Evolutionary conservation across 2,329 filamentous ascomycete species (phyloP).

Genomic region (Fusarium sublunatum): DNA sequence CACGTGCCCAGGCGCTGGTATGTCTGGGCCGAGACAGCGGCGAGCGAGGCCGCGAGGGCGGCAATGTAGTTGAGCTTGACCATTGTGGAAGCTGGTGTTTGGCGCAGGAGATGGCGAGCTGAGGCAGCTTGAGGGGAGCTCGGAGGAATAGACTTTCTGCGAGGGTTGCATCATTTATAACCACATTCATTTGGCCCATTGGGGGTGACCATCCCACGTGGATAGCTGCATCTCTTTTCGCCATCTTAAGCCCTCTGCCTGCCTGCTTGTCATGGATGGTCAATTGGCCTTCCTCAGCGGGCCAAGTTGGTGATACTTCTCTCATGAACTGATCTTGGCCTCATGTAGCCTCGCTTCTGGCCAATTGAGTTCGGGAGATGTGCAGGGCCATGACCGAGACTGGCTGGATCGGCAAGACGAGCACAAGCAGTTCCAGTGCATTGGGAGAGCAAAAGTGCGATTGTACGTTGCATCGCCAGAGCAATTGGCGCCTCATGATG

Average conservation of each 20-base stretch:
- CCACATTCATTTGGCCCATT: neutral
- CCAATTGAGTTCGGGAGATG: slow-evolving; percentile 33
- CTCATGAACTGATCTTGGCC: slow-evolving; percentile 33
- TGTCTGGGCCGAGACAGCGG: slow-evolving; percentile 64
- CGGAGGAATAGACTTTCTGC: slow-evolving; percentile 9
- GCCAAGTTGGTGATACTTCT: slow-evolving; percentile 34
- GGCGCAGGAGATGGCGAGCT: slow-evolving; percentile 17
- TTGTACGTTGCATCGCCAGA: slow-evolving; percentile 18
- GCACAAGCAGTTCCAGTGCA: slow-evolving; percentile 34
- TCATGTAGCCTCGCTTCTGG: slow-evolving; percentile 22
- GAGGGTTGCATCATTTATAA: slow-evolving; percentile 42
- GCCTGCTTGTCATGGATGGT: slow-evolving; percentile 22
- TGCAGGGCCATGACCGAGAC: slow-evolving; percentile 27
- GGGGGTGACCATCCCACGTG: slow-evolving; percentile 36
- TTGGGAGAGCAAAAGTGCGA: slow-evolving; percentile 34
- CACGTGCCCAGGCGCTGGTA: slow-evolving; percentile 70
- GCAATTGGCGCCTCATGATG: slow-evolving; percentile 39
- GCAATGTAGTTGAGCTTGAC: slow-evolving; percentile 53
- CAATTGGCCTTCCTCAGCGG: slow-evolving; percentile 40
- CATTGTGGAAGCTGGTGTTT: slow-evolving; percentile 40
- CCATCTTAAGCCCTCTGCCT: slow-evolving; percentile 20
- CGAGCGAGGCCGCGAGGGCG: slow-evolving; percentile 50
- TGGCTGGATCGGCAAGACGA: slow-evolving; percentile 35
- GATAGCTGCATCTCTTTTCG: slow-evolving; percentile 15
- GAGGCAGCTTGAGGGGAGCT: slow-evolving; percentile 34